Evolutionary conservation across 1,284 basidiomycete genomes (phyloP), one percentile per base, ranked within the genome.

Genomic region (Malassezia nana): DNA sequence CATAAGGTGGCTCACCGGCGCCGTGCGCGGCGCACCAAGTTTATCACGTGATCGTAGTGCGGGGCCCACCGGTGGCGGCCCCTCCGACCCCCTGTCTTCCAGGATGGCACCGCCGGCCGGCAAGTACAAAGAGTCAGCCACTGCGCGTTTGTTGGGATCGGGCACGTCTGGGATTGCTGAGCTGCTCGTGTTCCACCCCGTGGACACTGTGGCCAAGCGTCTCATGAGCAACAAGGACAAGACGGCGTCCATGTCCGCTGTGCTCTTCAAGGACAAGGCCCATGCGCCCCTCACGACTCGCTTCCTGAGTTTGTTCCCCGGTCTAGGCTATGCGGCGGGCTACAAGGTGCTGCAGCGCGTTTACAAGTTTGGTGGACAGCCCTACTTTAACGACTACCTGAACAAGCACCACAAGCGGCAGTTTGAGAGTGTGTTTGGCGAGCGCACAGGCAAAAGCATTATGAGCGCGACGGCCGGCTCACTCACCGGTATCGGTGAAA

Each of bases 341-440:
- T 98, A 98, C 83, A 98, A 98, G 77, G 78, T 75, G 10, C 53
- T 75, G 16, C 73, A 75, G 62, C 59, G 73, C 22, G 63, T 75
- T 29, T 67, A 67, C 62, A 98, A 96, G 78, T 98, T 96, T 67
- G 92, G 94, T 58, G 94, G 92, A 1, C 92, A 98, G 77, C 92
- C 94, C 20, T 96, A 85, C 81, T 94, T 95, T 77, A 87, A 91
- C 76, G 90, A 96, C 77, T 75, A 91, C 72, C 84, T 98, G 72
- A 81, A 82, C 65, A 82, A 80, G 67, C 78, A 86, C 74, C 84
- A 83, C 78, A 86, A 86, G 74, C 77, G 80, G 28, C 75, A 78
- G 58, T 96, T 95, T 77, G 85, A 83, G 50, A 83, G 81, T 66
- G 76, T 81, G 0, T 94, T 98, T 75, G 92, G 92, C n/a, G 89